phyloP scores from a whole-genome alignment of 257 asterid species.

The Buddleja alternifolia region DNA sequence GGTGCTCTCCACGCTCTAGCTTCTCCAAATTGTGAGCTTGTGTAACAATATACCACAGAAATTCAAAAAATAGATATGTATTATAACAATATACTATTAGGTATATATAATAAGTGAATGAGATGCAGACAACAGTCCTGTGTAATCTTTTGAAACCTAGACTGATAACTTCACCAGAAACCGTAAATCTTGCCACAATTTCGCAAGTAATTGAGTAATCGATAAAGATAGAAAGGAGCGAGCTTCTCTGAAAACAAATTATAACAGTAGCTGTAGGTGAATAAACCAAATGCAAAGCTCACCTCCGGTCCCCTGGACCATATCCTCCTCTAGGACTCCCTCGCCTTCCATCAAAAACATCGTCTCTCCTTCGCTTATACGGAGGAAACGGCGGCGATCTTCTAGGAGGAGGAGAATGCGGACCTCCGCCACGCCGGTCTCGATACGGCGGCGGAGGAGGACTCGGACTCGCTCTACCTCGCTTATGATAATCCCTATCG shows the following conservation, averaged over 20 bases:
- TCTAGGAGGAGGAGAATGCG: conserved; percentile 74
- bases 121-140: neutral
- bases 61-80: neutral
- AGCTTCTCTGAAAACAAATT: neutral
- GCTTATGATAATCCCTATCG: conserved; percentile 69
- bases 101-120: neutral
- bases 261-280: neutral
- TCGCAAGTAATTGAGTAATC: neutral
- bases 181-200: neutral
- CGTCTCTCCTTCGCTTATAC: conserved; percentile 83
- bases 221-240: neutral
- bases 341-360: conserved; percentile 76
- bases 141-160: neutral
- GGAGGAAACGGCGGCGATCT: conserved; percentile 69
- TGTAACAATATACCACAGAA: neutral
- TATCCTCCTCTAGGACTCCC: conserved; percentile 94
- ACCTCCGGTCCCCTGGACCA: conserved; percentile 88
- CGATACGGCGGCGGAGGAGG: conserved; percentile 91
- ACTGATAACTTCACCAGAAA: neutral
- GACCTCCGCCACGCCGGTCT: conserved; percentile 74
- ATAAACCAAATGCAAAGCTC: conserved; percentile 26
- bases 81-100: neutral
- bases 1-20: conserved; percentile 10
- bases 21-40: neutral
- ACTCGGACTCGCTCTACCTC: conserved; percentile 77